A percentile compares a stretch with the other conserved stretches of the same genome.
These are phyloP conservation scores for Thalassiosira profunda DNA, from an alignment of 108 stramenopile species.

Conservation along the genomic window DNA sequence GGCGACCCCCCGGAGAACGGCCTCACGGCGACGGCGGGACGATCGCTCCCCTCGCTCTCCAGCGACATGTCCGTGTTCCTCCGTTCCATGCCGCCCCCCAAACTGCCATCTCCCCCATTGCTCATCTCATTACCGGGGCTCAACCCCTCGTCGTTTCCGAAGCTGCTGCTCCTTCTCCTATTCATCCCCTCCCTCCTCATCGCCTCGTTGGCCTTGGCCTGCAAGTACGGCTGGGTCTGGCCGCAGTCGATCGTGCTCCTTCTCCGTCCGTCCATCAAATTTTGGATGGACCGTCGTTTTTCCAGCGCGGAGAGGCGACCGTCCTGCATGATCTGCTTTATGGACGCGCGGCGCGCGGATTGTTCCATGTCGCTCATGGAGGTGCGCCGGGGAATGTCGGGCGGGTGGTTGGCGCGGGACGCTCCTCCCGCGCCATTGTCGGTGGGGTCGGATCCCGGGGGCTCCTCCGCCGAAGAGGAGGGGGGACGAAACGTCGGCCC, in stretches of 20 bases:
- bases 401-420: too few species aligned
- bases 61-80: not conserved
- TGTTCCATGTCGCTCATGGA: constrained; percentile 31
- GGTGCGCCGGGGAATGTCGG: constrained; percentile 9
- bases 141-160: too few species aligned
- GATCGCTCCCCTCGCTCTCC: not conserved
- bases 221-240: constrained; percentile 23
- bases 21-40: too few species aligned
- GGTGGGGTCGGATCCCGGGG: too few species aligned
- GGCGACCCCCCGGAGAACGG: too few species aligned
- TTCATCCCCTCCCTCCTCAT: not conserved
- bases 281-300: constrained; percentile 76
- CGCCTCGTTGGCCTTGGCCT: constrained; percentile 7
- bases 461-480: too few species aligned
- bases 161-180: not conserved
- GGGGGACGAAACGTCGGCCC: too few species aligned
- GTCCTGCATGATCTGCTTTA: constrained; percentile 75
- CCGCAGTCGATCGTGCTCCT: constrained; percentile 13
- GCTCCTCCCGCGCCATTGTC: too few species aligned
- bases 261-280: constrained; percentile 82
- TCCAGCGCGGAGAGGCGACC: constrained; percentile 53
- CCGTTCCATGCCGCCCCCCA: not conserved
- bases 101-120: not conserved
- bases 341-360: constrained; percentile 67
- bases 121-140: not conserved